Base-by-base conservation (phyloP, 768 basidiomycete genomes). In the Rubroboletus pulcherrimus region DNA sequence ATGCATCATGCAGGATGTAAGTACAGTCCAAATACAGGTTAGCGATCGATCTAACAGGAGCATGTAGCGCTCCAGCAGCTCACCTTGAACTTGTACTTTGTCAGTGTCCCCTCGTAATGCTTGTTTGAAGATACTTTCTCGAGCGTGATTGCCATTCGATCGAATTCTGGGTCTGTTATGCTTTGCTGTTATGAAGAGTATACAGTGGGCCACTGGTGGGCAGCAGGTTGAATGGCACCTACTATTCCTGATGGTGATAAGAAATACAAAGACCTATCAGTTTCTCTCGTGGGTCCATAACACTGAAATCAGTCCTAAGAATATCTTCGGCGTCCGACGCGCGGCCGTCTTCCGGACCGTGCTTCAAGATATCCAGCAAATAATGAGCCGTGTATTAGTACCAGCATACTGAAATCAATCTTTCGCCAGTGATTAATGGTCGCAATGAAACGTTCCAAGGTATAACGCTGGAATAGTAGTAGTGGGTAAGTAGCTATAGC, bases 81-180 rank as follows among this genome's bases (percentile, higher is more conserved):
- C 59, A 82, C 91, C 78, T 84, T 87, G 77, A 88, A 91, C 73
- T 84, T 89, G 78, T 92, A 98, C 71, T 98, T 98, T 56, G 75
- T 80, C 54, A 98, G 69, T 52, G 82, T 80, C 24, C 96, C 97
- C 54, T 81, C 87, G 58, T 88, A 96, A 11, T 84, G 79, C 71
- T 87, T 87, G 81, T 84, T 93, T 10, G 82, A 77, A 1, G 91
- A 88, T 17, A 93, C 58, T 67, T 85, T 82, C 62, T 89, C 82
- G 61, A 94, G 81, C 34, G 66, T 63, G 26, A 34, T 7, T 40
- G 63, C 49, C 63, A 71, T 65, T 44, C 31, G 45, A 46, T 19
- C 17, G 26, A 31, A 34, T 29, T 35, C 30, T 40, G 19, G 24
- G 12, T 5, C 56, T 34, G n/a, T n/a, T 8, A 19, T 19, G n/a